Evolutionary conservation across 495 filamentous ascomycete genomes (phyloP).

Genomic region (Pseudotulostoma volvatum): DNA sequence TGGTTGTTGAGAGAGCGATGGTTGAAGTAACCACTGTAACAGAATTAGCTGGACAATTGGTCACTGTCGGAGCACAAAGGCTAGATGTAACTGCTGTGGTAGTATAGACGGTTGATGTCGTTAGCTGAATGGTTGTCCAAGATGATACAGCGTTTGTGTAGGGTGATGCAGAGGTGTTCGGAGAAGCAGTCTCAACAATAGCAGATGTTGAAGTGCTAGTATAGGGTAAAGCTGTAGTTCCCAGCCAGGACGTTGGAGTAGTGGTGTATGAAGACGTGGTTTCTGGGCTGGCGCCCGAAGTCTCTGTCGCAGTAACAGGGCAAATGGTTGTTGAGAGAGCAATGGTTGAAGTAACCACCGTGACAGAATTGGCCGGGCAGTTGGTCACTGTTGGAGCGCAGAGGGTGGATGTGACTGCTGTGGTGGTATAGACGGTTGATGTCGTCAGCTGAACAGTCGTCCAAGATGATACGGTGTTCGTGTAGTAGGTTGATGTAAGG

Average conservation of each 20-base stretch:
- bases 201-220: neutral
- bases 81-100: slow-evolving; percentile 43
- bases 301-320: slow-evolving; percentile 30
- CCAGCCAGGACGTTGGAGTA: slow-evolving; percentile 1
- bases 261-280: too few relatives aligned
- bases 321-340: slow-evolving; percentile 44
- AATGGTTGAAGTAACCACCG: slow-evolving; percentile 37
- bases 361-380: slow-evolving; percentile 38
- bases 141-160: neutral
- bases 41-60: slow-evolving; percentile 38
- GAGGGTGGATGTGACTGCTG: slow-evolving; percentile 38
- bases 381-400: slow-evolving; percentile 41
- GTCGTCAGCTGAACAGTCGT: too few relatives aligned
- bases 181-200: neutral
- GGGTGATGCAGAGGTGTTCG: neutral
- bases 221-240: neutral
- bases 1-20: slow-evolving; percentile 42
- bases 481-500: neutral
- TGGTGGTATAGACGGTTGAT: slow-evolving; percentile 45
- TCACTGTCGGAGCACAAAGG: slow-evolving; percentile 39
- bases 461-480: too few relatives aligned
- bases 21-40: slow-evolving; percentile 37
- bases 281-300: too few relatives aligned
- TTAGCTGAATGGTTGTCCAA: too few relatives aligned
- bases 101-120: slow-evolving; percentile 42